phyloP scores from a whole-genome alignment of 805 yeast genomes.

The Kodamaea neixiangensis region DNA sequence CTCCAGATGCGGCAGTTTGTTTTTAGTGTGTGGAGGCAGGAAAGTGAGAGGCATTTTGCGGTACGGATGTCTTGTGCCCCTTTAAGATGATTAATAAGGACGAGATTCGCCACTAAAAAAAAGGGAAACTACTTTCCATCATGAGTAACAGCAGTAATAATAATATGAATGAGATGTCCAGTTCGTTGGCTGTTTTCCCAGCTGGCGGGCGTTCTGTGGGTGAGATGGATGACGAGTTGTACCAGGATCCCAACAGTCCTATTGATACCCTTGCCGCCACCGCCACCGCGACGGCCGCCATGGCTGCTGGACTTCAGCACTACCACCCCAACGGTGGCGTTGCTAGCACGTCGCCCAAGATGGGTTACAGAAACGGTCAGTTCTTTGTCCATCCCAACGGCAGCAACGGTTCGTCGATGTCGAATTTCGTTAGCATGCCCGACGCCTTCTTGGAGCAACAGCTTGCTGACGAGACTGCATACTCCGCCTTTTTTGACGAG shows the following conservation, averaged over 20 bases:
- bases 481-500: conserved; percentile 8
- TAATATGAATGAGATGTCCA: neutral
- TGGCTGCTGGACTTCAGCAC: conserved; percentile 15
- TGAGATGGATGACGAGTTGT: conserved; percentile 61
- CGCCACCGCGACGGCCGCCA: conserved; percentile 14
- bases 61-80: conserved; percentile 1
- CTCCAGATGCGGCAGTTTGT: neutral
- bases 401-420: conserved; percentile 22
- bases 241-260: conserved; percentile 37
- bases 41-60: neutral
- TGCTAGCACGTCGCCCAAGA: conserved; percentile 1
- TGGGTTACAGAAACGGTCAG: conserved; percentile 10
- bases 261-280: conserved; percentile 14
- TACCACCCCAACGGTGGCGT: conserved; percentile 3
- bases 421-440: conserved; percentile 33
- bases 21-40: neutral
- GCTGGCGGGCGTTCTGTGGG: conserved; percentile 32
- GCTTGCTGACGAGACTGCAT: conserved; percentile 6
- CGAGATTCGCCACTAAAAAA: conserved; percentile 9
- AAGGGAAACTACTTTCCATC: neutral
- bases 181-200: conserved; percentile 1
- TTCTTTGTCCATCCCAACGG: conserved; percentile 17
- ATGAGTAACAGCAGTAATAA: neutral
- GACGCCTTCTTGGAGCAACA: conserved; percentile 32
- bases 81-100: conserved; percentile 3